Percentiles rank a stretch among this genome's conserved stretches.
Conservation (phyloP, 768 basidiomycete genomes). For the Peribolospora baueri region DNA sequence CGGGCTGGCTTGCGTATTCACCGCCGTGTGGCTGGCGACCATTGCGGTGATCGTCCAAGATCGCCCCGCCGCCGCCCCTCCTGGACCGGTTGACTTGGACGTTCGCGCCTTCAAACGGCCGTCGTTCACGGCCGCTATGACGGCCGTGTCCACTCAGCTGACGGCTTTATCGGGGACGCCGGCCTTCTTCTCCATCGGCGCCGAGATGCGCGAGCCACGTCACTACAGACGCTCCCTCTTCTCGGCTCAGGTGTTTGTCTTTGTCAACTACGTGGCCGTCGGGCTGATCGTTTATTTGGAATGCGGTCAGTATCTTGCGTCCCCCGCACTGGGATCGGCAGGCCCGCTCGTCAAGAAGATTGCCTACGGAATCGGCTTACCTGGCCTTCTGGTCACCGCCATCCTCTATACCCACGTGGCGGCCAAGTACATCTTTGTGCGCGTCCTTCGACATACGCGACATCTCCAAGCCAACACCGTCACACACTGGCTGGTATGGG, state of each 20-base stretch:
- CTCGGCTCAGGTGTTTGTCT: conserved; percentile 14
- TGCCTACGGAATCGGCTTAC: conserved; percentile 12
- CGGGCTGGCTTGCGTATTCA: background rate
- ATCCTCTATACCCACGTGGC: conserved; percentile 9
- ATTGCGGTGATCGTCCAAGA: conserved; percentile 12
- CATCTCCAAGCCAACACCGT: conserved; percentile 9
- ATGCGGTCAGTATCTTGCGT: conserved; percentile 13
- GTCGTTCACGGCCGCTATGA: conserved; percentile 16
- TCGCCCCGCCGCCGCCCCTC: conserved; percentile 14
- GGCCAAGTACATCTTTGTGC: conserved; percentile 13
- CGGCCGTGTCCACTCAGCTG: conserved; percentile 13
- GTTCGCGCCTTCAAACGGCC: conserved; percentile 10
- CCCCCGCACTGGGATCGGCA: conserved; percentile 16
- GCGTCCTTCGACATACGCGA: conserved; percentile 7
- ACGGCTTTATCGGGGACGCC: conserved; percentile 3
- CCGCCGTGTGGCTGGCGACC: conserved; percentile 10
- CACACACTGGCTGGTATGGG: conserved; percentile 11
- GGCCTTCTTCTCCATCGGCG: conserved; percentile 12
- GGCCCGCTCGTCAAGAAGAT: conserved; percentile 13
- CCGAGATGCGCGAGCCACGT: conserved; percentile 19
- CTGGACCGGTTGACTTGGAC: conserved; percentile 11
- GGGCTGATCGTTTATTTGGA: conserved; percentile 17
- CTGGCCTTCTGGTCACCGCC: conserved; percentile 9
- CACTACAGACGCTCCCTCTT: conserved; percentile 18
- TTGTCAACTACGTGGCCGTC: conserved; percentile 10